Conservation (phyloP, 2,329 filamentous ascomycete species). For the Claviceps spartinae region DNA sequence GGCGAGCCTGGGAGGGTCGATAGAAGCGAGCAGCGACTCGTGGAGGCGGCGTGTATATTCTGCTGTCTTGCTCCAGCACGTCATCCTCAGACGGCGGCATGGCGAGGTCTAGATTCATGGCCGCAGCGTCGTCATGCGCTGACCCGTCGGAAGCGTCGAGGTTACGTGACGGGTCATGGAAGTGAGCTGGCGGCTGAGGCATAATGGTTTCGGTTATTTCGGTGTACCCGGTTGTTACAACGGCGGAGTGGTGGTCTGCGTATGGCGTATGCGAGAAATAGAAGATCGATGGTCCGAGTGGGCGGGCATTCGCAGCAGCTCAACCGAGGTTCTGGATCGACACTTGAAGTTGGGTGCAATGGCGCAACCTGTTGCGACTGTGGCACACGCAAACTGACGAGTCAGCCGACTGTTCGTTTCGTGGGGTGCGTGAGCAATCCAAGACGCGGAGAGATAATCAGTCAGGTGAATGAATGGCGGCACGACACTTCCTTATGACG, state of each 20-base stretch:
- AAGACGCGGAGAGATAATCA: background rate
- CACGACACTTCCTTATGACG: background rate
- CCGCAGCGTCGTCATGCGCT: constrained; percentile 17
- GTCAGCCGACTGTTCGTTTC: background rate
- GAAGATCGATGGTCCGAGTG: background rate
- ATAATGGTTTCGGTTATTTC: constrained; percentile 17
- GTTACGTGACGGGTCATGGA: constrained; percentile 28
- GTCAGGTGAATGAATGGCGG: background rate
- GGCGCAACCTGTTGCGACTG: background rate
- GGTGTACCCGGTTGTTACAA: background rate
- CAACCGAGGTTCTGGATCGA: background rate
- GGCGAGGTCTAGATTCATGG: constrained; percentile 22
- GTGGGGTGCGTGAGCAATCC: background rate
- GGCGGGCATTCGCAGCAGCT: background rate
- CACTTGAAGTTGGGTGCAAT: too few relatives aligned
- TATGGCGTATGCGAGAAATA: background rate
- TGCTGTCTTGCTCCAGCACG: constrained; percentile 20
- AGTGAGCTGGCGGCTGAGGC: constrained; percentile 28
- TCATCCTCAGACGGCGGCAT: constrained; percentile 26
- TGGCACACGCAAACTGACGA: background rate
- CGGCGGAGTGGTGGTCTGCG: background rate
- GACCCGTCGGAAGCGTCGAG: constrained; percentile 21
- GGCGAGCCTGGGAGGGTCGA: constrained; percentile 49
- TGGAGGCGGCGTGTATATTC: constrained; percentile 50
- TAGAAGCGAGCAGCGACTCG: constrained; percentile 71